phyloP scores from a whole-genome alignment of 805 yeast genomes.

The Starmerella floris region DNA sequence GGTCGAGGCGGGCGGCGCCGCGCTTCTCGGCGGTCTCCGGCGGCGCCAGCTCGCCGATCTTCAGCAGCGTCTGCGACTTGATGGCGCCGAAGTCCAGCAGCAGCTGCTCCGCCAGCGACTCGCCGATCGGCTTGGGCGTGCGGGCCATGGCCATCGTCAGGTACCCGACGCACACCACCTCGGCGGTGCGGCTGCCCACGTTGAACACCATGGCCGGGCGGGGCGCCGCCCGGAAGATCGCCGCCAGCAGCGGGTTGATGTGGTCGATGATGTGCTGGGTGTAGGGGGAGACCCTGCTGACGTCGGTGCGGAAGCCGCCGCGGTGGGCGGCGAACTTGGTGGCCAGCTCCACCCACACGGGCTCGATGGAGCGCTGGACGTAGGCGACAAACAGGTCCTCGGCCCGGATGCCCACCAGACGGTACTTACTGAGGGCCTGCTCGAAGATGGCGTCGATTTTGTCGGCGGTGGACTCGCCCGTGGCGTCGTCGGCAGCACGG shows the following conservation, averaged over 20 bases:
- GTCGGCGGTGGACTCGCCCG: slow-evolving; percentile 1
- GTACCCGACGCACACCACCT: slow-evolving; percentile 43
- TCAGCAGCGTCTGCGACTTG: slow-evolving; percentile 37
- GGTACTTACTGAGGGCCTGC: slow-evolving; percentile 9
- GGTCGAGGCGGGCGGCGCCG: slow-evolving; percentile 20
- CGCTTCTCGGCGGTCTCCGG: slow-evolving; percentile 30
- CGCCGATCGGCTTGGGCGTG: slow-evolving; percentile 50
- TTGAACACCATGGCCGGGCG: slow-evolving; percentile 33
- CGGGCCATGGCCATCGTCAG: slow-evolving; percentile 40
- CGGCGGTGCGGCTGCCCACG: slow-evolving; percentile 64
- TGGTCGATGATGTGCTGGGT: slow-evolving; percentile 27
- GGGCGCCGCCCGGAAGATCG: slow-evolving; percentile 40
- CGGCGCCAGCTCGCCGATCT: slow-evolving; percentile 22
- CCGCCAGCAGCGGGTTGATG: slow-evolving; percentile 33
- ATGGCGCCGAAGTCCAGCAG: slow-evolving; percentile 56
- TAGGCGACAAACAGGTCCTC: slow-evolving; percentile 38
- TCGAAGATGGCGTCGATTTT: slow-evolving; percentile 11
- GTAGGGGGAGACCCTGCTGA: slow-evolving; percentile 16
- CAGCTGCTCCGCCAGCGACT: slow-evolving; percentile 66
- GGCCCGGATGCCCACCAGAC: slow-evolving; percentile 10
- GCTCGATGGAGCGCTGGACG: slow-evolving; percentile 46
- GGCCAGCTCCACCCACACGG: slow-evolving; percentile 72
- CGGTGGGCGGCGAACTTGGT: slow-evolving; percentile 25
- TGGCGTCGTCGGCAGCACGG: background rate
- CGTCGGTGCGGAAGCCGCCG: slow-evolving; percentile 6